Base-by-base conservation (phyloP, 345 rosid genomes). In the Hibiscus trionum region DNA sequence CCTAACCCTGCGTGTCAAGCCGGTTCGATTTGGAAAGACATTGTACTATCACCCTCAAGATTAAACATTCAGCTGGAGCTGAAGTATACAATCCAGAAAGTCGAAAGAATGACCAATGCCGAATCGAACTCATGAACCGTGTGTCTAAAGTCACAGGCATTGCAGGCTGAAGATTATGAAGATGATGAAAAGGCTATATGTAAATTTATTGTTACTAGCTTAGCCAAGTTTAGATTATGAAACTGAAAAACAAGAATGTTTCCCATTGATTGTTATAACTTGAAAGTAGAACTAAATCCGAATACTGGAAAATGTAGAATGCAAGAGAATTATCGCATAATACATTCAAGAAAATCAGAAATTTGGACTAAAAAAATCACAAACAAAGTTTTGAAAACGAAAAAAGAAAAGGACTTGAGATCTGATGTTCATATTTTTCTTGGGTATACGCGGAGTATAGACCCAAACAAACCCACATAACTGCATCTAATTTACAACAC, bases 21-120 rank as follows among this genome's bases (percentile, higher is more conserved):
- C 27, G 97, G 98, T 33, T 91, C 98, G 7, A 81, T 94, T 62
- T 94, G 98, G 98, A 91, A 94, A 79, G 97, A 94, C 84, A 91
- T 94, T 63, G 96, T 94, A 57, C 73, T 90, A 39, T 94, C 97
- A 10, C 98, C 97, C 56, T 89, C 96, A 21, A 87, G 96, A 82
- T 70, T 88, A 70, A 90, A 82, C 84, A 84, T 91, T 76, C 97
- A 89, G 77, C 84, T 81, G 70, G 94, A 88, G 70, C 86, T 90
- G 47, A 88, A 87, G 84, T 79, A 84, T 76, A 73, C 90, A 11
- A 88, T 85, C 74, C 88, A 84, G 73, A 84, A 84, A 76, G 86
- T 88, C 11, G 91, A 89, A 79, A 84, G 87, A 72, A 72, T 35
- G 47, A 27, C 58, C 44, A 16, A 39, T 8, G 67, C 50, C 72